Conservation (phyloP, 106 monocot genomes). For the Chionographis japonica region DNA sequence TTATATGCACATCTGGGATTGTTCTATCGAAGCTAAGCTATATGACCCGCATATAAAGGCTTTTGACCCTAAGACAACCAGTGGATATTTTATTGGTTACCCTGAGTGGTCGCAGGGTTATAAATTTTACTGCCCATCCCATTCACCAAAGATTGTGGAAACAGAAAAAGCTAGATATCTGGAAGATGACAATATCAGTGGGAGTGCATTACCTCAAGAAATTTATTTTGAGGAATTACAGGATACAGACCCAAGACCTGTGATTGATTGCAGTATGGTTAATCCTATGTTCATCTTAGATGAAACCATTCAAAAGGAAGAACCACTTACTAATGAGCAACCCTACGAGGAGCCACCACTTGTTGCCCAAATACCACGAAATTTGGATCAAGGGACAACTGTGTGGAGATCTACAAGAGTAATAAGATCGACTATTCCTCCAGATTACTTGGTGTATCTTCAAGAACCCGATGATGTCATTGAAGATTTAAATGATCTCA, state of each 20-base stretch:
- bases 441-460: background rate
- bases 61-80: constrained; percentile 5
- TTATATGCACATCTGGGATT: background rate
- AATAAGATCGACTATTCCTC: background rate
- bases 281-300: no score
- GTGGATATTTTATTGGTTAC: constrained; percentile 1
- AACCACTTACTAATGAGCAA: background rate
- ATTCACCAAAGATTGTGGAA: background rate
- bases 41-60: constrained; percentile 2
- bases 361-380: background rate
- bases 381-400: background rate
- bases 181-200: background rate
- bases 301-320: constrained; percentile 6
- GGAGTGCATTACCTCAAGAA: background rate
- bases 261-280: constrained; percentile 5
- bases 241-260: background rate
- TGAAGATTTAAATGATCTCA: background rate
- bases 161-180: constrained; percentile 2
- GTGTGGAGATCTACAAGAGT: background rate
- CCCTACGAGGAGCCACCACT: background rate
- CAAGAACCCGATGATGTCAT: background rate
- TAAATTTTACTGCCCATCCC: background rate
- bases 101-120: no score
- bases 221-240: constrained; percentile 6
- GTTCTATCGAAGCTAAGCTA: background rate